A percentile compares a stretch with the other conserved stretches of the same genome.
phyloP scores from a whole-genome alignment of 2,329 filamentous ascomycete species.

The Xylaria sp. region DNA sequence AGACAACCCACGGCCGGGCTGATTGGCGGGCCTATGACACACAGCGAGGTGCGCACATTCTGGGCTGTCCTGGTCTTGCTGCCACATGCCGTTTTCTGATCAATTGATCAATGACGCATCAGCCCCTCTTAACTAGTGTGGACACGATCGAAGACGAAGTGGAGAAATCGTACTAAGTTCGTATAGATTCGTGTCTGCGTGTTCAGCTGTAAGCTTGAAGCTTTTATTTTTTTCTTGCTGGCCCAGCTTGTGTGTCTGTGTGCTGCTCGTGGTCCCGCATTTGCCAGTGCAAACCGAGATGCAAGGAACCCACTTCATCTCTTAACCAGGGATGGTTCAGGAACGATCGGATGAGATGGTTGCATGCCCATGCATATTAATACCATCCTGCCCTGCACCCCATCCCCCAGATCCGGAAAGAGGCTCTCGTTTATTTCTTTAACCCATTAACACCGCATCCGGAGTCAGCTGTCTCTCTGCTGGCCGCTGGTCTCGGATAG shows the following conservation, averaged over 20 bases:
- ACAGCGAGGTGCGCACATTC: not conserved
- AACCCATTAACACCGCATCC: slow-evolving; percentile 17
- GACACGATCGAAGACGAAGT: slow-evolving; percentile 10
- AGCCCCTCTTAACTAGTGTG: not conserved
- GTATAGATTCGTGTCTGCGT: not conserved
- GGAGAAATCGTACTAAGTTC: not conserved
- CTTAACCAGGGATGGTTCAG: slow-evolving; percentile 31
- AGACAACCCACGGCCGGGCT: slow-evolving; percentile 29
- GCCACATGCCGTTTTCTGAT: slow-evolving; percentile 21
- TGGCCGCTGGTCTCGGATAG: slow-evolving; percentile 12
- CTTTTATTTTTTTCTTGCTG: not conserved
- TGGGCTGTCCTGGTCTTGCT: slow-evolving; percentile 18
- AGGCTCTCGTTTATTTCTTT: slow-evolving; percentile 5
- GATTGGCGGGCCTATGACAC: slow-evolving; percentile 30
- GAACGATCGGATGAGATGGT: slow-evolving; percentile 26
- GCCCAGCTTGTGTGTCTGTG: not conserved
- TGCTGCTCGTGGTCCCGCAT: slow-evolving; percentile 8
- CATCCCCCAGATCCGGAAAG: not conserved
- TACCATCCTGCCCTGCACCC: slow-evolving; percentile 10
- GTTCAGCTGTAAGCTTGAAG: not conserved
- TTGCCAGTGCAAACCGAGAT: slow-evolving; percentile 13
- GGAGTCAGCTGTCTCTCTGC: slow-evolving; percentile 7
- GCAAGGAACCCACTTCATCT: slow-evolving; percentile 29
- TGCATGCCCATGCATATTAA: slow-evolving; percentile 18
- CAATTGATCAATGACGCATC: slow-evolving; percentile 36